Percentiles rank a stretch among this genome's conserved stretches.
Conservation (phyloP, 2,329 filamentous ascomycete genomes). For the Cladosporium sp. region DNA sequence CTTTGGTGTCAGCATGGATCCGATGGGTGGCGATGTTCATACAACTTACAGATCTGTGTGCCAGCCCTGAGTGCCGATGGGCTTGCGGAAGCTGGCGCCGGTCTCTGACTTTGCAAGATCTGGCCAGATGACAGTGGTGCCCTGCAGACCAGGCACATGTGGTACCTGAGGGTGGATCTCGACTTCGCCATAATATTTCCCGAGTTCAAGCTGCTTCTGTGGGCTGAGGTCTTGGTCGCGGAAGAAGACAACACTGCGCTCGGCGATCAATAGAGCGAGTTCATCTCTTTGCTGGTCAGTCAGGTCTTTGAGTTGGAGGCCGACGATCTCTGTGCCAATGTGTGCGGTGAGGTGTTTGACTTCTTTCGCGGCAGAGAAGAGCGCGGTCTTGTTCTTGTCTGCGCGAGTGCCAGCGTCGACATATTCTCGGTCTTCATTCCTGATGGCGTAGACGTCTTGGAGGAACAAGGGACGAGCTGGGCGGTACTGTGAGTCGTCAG, state of each 20-base stretch:
- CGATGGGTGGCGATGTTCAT: not conserved
- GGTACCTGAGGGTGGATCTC: slow-evolving; percentile 70
- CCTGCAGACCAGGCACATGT: slow-evolving; percentile 63
- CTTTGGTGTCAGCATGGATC: slow-evolving; percentile 39
- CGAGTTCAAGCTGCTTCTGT: slow-evolving; percentile 60
- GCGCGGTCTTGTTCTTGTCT: slow-evolving; percentile 57
- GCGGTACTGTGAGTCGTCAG: slow-evolving; percentile 44
- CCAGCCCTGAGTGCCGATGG: slow-evolving; percentile 65
- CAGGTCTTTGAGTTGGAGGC: slow-evolving; percentile 59
- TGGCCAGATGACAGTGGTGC: slow-evolving; percentile 61
- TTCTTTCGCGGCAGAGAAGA: slow-evolving; percentile 59
- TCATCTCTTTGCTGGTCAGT: slow-evolving; percentile 58
- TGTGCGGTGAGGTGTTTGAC: slow-evolving; percentile 59
- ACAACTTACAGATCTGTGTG: slow-evolving; percentile 41
- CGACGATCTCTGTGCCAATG: slow-evolving; percentile 62
- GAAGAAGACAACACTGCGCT: slow-evolving; percentile 64
- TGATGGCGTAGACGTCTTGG: slow-evolving; percentile 65
- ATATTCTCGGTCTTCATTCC: slow-evolving; percentile 51
- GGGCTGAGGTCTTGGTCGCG: slow-evolving; percentile 59
- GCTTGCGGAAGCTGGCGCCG: slow-evolving; percentile 59
- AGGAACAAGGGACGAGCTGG: slow-evolving; percentile 64
- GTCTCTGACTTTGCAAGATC: slow-evolving; percentile 60
- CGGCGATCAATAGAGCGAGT: slow-evolving; percentile 58
- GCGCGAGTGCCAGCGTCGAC: slow-evolving; percentile 61
- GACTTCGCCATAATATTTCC: slow-evolving; percentile 60